Conservation (phyloP, 495 filamentous ascomycete genomes). For the Neohortaea acidophila region DNA sequence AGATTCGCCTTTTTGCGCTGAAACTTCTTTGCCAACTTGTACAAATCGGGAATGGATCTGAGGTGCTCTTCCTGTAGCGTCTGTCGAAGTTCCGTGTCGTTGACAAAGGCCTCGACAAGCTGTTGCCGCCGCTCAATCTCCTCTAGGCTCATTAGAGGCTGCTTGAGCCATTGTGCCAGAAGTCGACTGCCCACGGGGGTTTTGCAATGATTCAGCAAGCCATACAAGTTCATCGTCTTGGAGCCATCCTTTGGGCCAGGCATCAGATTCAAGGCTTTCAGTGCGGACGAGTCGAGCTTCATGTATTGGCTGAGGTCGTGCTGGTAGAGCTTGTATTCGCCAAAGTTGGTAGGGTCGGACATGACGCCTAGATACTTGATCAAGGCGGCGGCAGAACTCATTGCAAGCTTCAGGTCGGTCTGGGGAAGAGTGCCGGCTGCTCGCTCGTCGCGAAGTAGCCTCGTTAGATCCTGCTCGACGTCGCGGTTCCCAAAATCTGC, state of each 20-base stretch:
- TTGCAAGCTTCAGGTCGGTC: constrained; percentile 88
- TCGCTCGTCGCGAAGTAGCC: constrained; percentile 73
- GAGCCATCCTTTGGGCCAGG: constrained; percentile 84
- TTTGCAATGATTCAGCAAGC: constrained; percentile 93
- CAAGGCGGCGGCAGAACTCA: constrained; percentile 84
- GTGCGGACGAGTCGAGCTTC: constrained; percentile 90
- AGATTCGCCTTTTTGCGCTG: constrained; percentile 79
- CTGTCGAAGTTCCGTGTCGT: constrained; percentile 85
- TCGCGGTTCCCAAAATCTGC: constrained; percentile 78
- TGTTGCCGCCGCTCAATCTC: constrained; percentile 89
- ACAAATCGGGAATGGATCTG: constrained; percentile 84
- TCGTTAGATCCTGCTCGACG: constrained; percentile 86
- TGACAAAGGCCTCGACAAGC: constrained; percentile 87
- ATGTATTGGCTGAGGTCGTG: constrained; percentile 96
- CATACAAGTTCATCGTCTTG: constrained; percentile 95
- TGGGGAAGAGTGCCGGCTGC: constrained; percentile 65
- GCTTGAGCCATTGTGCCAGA: constrained; percentile 93
- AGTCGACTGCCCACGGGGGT: constrained; percentile 83
- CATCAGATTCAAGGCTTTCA: constrained; percentile 93
- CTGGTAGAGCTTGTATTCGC: constrained; percentile 92
- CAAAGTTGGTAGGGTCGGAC: constrained; percentile 84
- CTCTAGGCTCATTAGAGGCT: constrained; percentile 80
- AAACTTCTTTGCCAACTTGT: constrained; percentile 85
- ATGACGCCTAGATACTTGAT: constrained; percentile 92
- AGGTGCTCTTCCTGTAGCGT: constrained; percentile 97